Evolutionary conservation across 208 protist species (phyloP).

Genomic region (Acanthamoeba polyphaga): DNA sequence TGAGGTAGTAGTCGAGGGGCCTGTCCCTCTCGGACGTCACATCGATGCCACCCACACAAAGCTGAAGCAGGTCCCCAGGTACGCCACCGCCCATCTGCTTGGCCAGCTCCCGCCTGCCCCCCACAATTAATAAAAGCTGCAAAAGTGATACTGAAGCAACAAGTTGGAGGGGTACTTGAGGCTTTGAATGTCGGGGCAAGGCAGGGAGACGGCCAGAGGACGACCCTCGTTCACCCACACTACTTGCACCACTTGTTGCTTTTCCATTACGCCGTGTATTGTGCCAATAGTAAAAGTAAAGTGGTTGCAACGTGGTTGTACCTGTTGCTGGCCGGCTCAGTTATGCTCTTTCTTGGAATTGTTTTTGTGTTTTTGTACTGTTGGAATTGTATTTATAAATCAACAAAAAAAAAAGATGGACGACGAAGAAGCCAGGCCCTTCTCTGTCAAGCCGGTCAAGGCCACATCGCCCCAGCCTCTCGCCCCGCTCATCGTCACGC

Average conservation of each 20-base stretch:
- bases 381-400: background rate
- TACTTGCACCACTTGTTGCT: background rate
- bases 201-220: background rate
- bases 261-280: too few relatives aligned
- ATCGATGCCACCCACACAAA: background rate
- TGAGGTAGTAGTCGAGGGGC: background rate
- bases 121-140: background rate
- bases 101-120: background rate
- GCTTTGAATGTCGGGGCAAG: background rate
- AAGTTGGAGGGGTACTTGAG: background rate
- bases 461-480: background rate
- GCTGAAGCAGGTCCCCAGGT: too few relatives aligned
- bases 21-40: background rate
- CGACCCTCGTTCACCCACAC: background rate
- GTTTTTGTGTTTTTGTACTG: background rate
- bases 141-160: background rate
- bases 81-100: background rate
- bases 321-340: too few relatives aligned
- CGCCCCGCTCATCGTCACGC: background rate
- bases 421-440: background rate
- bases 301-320: too few relatives aligned
- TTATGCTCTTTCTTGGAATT: too few relatives aligned
- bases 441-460: background rate
- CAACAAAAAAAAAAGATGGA: background rate
- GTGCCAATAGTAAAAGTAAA: too few relatives aligned